Conservation (phyloP, 176 grass and related monocot genomes). For the Oryza australiensis region DNA sequence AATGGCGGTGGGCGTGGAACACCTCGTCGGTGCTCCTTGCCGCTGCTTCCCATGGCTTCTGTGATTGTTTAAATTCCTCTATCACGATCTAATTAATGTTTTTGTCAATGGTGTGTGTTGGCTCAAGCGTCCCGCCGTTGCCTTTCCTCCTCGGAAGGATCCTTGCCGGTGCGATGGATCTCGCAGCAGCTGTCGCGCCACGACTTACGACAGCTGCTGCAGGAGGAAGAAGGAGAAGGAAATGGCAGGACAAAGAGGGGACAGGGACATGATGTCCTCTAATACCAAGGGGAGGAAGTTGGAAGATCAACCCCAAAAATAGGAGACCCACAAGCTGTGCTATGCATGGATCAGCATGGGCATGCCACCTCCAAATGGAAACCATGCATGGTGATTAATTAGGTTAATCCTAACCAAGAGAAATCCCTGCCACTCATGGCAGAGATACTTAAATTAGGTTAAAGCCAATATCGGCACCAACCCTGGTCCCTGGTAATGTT, state of each 20-base stretch:
- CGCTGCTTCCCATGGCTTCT: conserved; percentile 28
- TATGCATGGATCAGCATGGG: background rate
- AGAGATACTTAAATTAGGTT: conserved; percentile 36
- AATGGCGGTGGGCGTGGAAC: conserved; percentile 44
- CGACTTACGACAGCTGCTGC: conserved; percentile 31
- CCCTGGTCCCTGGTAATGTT: too few species aligned
- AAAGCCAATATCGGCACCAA: background rate
- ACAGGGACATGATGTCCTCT: conserved; percentile 1
- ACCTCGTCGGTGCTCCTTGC: conserved; percentile 21
- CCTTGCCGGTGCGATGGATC: background rate
- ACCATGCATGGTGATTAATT: conserved; percentile 9
- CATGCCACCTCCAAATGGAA: conserved; percentile 13
- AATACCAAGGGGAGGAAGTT: conserved; percentile 32
- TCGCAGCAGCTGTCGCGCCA: conserved; percentile 36
- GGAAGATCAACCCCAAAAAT: conserved; percentile 36
- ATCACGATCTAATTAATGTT: background rate
- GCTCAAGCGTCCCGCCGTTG: conserved; percentile 1
- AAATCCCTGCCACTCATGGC: background rate
- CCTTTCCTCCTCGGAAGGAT: conserved; percentile 32
- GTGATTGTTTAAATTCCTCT: background rate
- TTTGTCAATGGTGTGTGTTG: conserved; percentile 16
- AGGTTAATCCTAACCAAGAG: conserved; percentile 5
- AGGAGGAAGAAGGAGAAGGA: conserved; percentile 35
- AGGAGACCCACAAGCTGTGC: conserved; percentile 3
- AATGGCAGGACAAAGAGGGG: conserved; percentile 26